Evolutionary conservation across 176 grass and related monocot species (phyloP).

Genomic region (Themeda triandra): DNA sequence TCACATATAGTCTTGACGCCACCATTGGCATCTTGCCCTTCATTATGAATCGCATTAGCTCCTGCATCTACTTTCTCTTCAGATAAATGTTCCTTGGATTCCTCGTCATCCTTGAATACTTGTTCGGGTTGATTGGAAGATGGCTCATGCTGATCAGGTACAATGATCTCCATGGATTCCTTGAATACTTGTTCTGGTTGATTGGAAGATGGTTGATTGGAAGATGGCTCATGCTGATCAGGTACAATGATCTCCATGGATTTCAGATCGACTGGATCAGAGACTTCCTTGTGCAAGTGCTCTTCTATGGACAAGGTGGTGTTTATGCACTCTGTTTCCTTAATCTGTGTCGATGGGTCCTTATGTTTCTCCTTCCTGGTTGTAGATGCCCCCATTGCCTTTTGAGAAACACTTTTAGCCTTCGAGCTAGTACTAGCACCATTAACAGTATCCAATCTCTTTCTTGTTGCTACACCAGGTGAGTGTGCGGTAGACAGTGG

Average conservation of each 20-base stretch:
- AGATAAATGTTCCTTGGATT: not conserved
- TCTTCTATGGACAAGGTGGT: slow-evolving; percentile 29
- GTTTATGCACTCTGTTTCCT: slow-evolving; percentile 30
- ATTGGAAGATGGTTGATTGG: not conserved
- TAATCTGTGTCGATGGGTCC: slow-evolving; percentile 13
- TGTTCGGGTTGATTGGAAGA: slow-evolving; percentile 7
- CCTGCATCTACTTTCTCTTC: slow-evolving; percentile 5
- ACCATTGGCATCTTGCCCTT: slow-evolving; percentile 15
- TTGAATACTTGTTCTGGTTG: slow-evolving; percentile 12
- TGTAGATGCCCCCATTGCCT: slow-evolving; percentile 1
- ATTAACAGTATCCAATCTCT: slow-evolving; percentile 30
- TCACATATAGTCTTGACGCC: slow-evolving; percentile 1
- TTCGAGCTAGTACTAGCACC: slow-evolving; percentile 12
- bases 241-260: not conserved
- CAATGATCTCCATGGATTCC: not conserved
- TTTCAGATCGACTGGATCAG: slow-evolving; percentile 28
- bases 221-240: not conserved
- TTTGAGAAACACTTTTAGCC: slow-evolving; percentile 33
- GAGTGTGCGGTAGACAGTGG: not conserved
- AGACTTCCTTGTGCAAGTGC: slow-evolving; percentile 23
- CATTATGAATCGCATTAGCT: not conserved
- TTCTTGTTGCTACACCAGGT: not conserved
- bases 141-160: not conserved
- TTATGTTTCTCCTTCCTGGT: slow-evolving; percentile 28
- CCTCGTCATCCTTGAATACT: slow-evolving; percentile 3